Base-by-base conservation (phyloP, 306 rosid species). In the Purshia tridentata region DNA sequence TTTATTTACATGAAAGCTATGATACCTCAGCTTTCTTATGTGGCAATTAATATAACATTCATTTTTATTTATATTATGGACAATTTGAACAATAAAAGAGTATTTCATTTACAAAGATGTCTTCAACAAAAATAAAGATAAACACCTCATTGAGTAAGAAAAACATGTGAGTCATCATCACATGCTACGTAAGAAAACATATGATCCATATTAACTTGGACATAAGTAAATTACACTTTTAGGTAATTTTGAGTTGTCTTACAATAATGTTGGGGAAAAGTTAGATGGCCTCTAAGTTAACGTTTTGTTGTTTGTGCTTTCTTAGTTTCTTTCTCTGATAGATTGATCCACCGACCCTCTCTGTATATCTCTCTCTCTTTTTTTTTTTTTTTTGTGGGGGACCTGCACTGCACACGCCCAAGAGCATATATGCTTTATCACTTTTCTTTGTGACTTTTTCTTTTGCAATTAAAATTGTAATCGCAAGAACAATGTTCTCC, bases 341-440 rank as follows among this genome's bases (percentile, higher is more conserved):
- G 76, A 75, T 78, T 52, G 64, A 71, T 76, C 76, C 85, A 63
- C 82, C 66, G 75, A 44, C 56, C 29, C 66, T 71, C 1, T 41
- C 44, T 8, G 0, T 42, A 4, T 46, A 11, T 4, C 13, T 41
- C 35, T 8, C 39, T 14, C 11, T 37, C 39, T 2, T 20, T 70
- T 14, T 56, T 3, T 14, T 6, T 37, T n/a, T 2, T 20, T 70
- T 14, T 56, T 3, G 5, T 6, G 79, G 79, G 81, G 79, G 67
- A 83, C 88, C 80, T 67, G 72, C 83, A 75, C 80, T 67, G 72
- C 83, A 75, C 87, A 84, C 86, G 87, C 66, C 79, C 82, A 22
- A 60, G 42, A 35, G 79, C 59, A 65, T 10, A 11, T 70, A 80
- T 81, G 84, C 40, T 61, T 40, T 77, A 22, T 52, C 42, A 0